Evolutionary conservation across 345 rosid genomes (phyloP), one percentile per base, ranked within the genome.

Genomic region (Lepidium didymum): DNA sequence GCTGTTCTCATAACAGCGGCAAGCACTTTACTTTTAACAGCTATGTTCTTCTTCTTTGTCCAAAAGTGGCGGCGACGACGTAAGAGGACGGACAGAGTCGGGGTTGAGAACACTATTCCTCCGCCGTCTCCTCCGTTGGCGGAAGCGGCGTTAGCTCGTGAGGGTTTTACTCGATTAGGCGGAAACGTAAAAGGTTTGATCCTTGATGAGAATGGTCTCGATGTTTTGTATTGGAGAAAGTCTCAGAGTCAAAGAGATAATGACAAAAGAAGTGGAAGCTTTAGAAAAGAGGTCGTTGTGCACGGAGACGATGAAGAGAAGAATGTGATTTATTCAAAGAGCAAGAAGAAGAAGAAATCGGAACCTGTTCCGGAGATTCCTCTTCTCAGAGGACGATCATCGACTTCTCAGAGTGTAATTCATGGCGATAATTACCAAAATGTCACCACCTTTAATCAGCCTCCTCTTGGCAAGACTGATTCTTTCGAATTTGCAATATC

Each of bases 1-100:
- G 93, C 95, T 35, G 91, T 89, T 7, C 86, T 72, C 38, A 85
- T 74, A 45, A 88, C 94, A 0, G 97, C 92, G 0, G 95, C 81
- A 12, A 75, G 77, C 74, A 84, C 96, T 46, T 49, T 85, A 34
- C 82, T 82, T 18, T 42, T 85, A 1, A 91, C 88, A 0, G 80
- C 51, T 8, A 18, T 87, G 42, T 63, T 94, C 60, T 89, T 94
- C 84, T 74, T 86, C 31, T 69, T 80, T 1, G 42, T 86, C 25
- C 78, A 67, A 43, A 75, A 67, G 41, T 81, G 58, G 71, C 52
- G 6, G 51, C 69, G 52, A 41, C 69, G 88, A n/a, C 69, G 77
- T 3, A 57, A 76, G 59, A 78, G 70, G 36, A 78, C 58, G 42
- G 72, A 75, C 33, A 75, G 53, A 40, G 79, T 58, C 5, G 53